phyloP scores from a whole-genome alignment of 495 filamentous ascomycete genomes.

The Barbatosphaeria neglecta region DNA sequence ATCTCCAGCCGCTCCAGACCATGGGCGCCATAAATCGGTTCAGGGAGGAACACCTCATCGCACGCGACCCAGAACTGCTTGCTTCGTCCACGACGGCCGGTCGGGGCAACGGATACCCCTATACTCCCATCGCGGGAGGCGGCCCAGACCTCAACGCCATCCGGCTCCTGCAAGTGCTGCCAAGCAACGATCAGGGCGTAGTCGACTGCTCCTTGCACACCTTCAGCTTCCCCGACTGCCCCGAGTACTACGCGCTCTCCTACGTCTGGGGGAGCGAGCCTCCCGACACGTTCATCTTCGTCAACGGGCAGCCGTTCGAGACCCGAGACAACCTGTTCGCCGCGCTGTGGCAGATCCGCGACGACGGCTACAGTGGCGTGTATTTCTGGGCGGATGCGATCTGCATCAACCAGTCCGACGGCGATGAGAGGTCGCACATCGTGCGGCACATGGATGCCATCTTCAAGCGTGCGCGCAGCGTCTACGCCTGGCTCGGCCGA shows the following conservation, averaged over 20 bases:
- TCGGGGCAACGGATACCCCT: not conserved
- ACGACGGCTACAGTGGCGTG: not conserved
- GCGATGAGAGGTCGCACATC: constrained; percentile 11
- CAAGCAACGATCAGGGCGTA: not conserved
- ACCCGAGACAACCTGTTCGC: not conserved
- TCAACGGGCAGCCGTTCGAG: not conserved
- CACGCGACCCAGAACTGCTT: too few species aligned
- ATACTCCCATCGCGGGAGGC: not conserved
- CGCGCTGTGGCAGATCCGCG: not conserved
- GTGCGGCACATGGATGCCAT: constrained; percentile 18
- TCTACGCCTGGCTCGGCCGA: constrained; percentile 6
- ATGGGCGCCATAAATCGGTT: too few species aligned
- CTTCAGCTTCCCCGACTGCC: not conserved
- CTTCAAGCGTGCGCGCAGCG: constrained; percentile 1
- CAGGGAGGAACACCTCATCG: too few species aligned
- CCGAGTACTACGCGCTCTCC: not conserved
- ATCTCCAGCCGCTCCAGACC: not conserved
- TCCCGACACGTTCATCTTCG: not conserved
- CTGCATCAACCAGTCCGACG: constrained; percentile 18
- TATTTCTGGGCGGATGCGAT: constrained; percentile 17
- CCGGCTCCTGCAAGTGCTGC: not conserved
- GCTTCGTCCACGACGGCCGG: not conserved
- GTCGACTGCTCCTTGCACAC: not conserved
- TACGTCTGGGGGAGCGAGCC: constrained; percentile 2
- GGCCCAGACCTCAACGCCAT: not conserved